A percentile compares a stretch with the other conserved stretches of the same genome.
Conservation (phyloP, 2,329 filamentous ascomycete species). For the Colletotrichum sp. region DNA sequence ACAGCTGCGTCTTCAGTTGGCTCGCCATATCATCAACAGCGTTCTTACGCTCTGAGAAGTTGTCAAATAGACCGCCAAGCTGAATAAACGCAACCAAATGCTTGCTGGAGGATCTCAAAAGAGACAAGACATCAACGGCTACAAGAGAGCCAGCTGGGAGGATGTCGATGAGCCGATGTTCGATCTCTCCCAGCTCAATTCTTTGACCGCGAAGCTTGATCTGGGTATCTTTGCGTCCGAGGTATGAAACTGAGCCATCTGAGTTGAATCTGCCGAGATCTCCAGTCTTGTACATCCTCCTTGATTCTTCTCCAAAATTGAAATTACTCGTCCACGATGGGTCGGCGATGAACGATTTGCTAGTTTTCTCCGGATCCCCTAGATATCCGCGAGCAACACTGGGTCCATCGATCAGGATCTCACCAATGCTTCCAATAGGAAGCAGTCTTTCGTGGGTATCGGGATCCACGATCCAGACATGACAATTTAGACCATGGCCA, state of each 20-base stretch:
- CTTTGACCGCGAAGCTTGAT: conserved; percentile 39
- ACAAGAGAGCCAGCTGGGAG: not conserved
- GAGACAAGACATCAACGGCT: not conserved
- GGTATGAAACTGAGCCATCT: conserved; percentile 4
- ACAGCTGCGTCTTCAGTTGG: not conserved
- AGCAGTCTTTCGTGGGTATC: conserved; percentile 25
- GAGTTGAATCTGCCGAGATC: conserved; percentile 7
- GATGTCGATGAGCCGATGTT: conserved; percentile 24
- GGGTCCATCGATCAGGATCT: conserved; percentile 32
- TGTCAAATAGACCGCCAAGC: not conserved
- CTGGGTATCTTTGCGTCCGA: conserved; percentile 32
- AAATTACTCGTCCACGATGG: not conserved
- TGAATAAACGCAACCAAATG: conserved; percentile 9
- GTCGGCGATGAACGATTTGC: not conserved
- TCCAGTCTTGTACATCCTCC: conserved; percentile 19
- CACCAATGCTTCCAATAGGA: conserved; percentile 28
- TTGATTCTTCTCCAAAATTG: not conserved
- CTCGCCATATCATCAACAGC: not conserved
- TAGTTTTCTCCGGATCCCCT: not conserved
- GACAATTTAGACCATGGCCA: not conserved
- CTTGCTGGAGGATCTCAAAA: not conserved
- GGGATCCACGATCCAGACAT: conserved; percentile 29
- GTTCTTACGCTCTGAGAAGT: not conserved
- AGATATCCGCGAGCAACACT: conserved; percentile 25
- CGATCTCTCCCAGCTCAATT: conserved; percentile 35